A percentile compares a stretch with the other conserved stretches of the same genome.
Conservation (phyloP, 2,329 filamentous ascomycete genomes). For the Venturia oleaginea region DNA sequence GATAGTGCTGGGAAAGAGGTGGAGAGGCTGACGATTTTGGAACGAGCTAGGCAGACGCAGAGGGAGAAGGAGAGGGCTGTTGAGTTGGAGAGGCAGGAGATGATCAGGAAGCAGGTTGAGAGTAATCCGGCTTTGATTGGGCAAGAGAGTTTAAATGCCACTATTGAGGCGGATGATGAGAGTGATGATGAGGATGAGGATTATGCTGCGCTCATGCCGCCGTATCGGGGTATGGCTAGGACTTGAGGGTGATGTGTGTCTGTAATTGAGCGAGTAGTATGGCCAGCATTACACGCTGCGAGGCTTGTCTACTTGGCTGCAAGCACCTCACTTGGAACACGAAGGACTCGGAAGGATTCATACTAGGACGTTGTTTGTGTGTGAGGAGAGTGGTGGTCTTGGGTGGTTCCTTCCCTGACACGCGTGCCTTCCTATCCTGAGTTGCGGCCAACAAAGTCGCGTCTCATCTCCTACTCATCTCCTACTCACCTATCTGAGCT, state of each 20-base stretch:
- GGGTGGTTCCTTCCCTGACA: neutral
- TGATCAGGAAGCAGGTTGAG: neutral
- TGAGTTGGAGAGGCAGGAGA: neutral
- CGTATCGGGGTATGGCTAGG: constrained; percentile 9
- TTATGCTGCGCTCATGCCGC: constrained; percentile 4
- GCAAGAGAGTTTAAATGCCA: neutral
- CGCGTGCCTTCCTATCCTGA: too few relatives aligned
- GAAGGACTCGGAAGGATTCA: too few relatives aligned
- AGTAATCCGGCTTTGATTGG: neutral
- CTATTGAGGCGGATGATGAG: constrained; percentile 13
- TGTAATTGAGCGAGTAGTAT: neutral
- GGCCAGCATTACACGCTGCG: neutral
- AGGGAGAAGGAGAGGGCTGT: constrained; percentile 9
- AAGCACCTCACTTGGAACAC: too few relatives aligned
- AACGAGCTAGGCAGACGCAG: neutral
- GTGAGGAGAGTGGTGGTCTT: neutral
- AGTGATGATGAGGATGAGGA: constrained; percentile 12
- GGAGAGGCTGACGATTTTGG: neutral
- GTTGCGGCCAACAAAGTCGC: too few relatives aligned
- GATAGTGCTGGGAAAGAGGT: constrained; percentile 49
- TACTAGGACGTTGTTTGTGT: neutral
- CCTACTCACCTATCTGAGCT: neutral
- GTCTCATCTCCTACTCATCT: neutral
- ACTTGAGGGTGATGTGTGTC: neutral
- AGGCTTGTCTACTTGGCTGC: too few relatives aligned